Evolutionary conservation across 2,329 filamentous ascomycete genomes (phyloP).

Genomic region (Rutstroemia sp.): DNA sequence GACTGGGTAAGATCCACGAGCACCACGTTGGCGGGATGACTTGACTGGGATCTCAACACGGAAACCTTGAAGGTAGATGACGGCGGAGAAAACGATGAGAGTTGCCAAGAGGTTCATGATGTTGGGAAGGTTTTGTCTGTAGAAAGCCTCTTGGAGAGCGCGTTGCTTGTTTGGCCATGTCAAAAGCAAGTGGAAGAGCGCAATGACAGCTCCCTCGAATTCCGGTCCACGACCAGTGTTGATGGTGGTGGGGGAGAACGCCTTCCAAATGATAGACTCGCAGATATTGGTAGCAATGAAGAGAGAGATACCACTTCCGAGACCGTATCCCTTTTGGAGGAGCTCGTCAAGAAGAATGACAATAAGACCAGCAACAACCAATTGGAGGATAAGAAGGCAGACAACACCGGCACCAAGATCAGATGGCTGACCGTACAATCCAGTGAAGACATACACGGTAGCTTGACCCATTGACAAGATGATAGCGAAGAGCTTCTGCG

Average conservation of each 20-base stretch:
- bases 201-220: slow-evolving; percentile 97
- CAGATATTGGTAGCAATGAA: slow-evolving; percentile 99
- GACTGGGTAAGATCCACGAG: slow-evolving; percentile 95
- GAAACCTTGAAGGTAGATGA: slow-evolving; percentile 99
- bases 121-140: slow-evolving; percentile 98
- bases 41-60: slow-evolving; percentile 99
- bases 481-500: slow-evolving; percentile 97
- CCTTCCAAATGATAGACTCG: slow-evolving; percentile 99
- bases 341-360: slow-evolving; percentile 99
- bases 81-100: slow-evolving; percentile 85
- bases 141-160: slow-evolving; percentile 97
- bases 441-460: slow-evolving; percentile 96
- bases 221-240: slow-evolving; percentile 98
- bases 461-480: slow-evolving; percentile 96
- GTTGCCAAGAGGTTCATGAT: slow-evolving; percentile 98
- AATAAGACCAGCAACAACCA: slow-evolving; percentile 94
- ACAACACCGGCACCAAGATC: slow-evolving; percentile 97
- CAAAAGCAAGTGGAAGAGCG: slow-evolving; percentile 93
- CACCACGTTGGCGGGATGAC: slow-evolving; percentile 96
- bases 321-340: slow-evolving; percentile 97
- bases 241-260: slow-evolving; percentile 97
- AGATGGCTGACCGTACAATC: slow-evolving; percentile 92
- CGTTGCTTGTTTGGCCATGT: slow-evolving; percentile 99
- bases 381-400: slow-evolving; percentile 94
- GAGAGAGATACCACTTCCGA: slow-evolving; percentile 96